These are phyloP conservation scores for Clohesyomyces aquaticus DNA, from an alignment of 495 filamentous ascomycete genomes.

Conservation along the genomic window DNA sequence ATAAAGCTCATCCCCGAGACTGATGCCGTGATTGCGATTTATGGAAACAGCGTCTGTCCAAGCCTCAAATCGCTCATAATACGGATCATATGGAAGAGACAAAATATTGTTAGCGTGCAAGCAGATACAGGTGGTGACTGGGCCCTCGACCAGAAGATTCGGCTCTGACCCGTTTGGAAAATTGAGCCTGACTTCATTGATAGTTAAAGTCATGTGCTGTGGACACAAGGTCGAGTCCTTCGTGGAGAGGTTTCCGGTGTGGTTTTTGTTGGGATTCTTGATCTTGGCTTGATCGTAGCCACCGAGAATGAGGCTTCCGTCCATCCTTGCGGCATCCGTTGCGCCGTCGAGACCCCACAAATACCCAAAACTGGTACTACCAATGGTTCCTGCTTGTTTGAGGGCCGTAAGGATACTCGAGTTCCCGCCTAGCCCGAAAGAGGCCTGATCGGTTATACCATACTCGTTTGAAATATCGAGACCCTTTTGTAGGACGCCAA, in stretches of 20 bases:
- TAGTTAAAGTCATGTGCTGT: constrained; percentile 46
- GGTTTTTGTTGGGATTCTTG: constrained; percentile 39
- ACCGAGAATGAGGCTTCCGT: constrained; percentile 52
- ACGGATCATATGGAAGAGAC: constrained; percentile 38
- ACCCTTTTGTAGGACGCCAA: background rate
- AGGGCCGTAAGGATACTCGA: constrained; percentile 51
- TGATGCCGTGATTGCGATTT: constrained; percentile 17
- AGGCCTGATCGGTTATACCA: background rate
- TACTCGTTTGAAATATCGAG: background rate
- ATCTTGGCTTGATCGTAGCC: constrained; percentile 53
- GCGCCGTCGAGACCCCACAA: constrained; percentile 53
- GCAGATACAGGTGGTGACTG: constrained; percentile 38
- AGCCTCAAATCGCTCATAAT: constrained; percentile 37
- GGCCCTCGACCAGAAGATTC: constrained; percentile 34
- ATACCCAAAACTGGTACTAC: constrained; percentile 48
- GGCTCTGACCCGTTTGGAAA: constrained; percentile 47
- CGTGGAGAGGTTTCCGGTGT: constrained; percentile 38
- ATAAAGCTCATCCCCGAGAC: constrained; percentile 36
- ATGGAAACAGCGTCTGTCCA: constrained; percentile 26
- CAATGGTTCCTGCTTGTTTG: constrained; percentile 44
- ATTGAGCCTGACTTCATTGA: constrained; percentile 46
- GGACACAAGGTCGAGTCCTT: constrained; percentile 36
- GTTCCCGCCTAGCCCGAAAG: constrained; percentile 48
- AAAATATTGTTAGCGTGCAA: constrained; percentile 34
- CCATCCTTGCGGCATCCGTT: constrained; percentile 36